phyloP scores from a whole-genome alignment of 768 basidiomycete genomes.

The Hortiboletus flavorubellus region DNA sequence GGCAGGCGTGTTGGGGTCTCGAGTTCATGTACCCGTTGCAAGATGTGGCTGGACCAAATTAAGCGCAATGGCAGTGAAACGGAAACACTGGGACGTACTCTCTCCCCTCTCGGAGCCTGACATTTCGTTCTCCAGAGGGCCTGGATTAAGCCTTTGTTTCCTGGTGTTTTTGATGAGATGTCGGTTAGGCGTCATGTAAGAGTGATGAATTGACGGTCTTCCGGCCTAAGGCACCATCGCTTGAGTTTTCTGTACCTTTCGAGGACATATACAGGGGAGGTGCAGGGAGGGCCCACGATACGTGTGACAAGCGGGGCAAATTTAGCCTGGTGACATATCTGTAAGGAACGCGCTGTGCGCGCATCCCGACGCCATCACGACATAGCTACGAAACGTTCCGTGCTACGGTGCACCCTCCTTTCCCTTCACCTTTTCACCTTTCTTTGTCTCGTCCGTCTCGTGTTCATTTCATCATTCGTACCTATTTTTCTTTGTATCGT shows the following conservation, averaged over 20 bases:
- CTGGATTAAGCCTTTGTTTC: constrained; percentile 55
- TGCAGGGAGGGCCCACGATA: too few relatives aligned
- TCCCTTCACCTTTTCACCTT: too few relatives aligned
- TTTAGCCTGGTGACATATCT: too few relatives aligned
- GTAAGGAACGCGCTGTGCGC: too few relatives aligned
- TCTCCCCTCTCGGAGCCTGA: constrained; percentile 58
- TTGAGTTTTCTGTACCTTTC: constrained; percentile 70
- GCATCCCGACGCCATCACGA: too few relatives aligned
- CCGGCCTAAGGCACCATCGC: constrained; percentile 61
- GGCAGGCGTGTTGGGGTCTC: constrained; percentile 36
- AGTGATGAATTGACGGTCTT: constrained; percentile 38
- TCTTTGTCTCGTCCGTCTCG: too few relatives aligned
- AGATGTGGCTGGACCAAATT: constrained; percentile 40
- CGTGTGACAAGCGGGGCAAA: too few relatives aligned
- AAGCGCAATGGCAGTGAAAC: not conserved
- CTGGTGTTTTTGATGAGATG: constrained; percentile 49
- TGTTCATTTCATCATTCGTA: too few relatives aligned
- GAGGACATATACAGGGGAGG: constrained; percentile 26
- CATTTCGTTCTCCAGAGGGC: constrained; percentile 60
- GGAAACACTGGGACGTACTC: constrained; percentile 41
- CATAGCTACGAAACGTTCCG: too few relatives aligned
- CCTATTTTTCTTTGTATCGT: too few relatives aligned
- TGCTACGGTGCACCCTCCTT: too few relatives aligned
- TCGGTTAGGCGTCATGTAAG: not conserved
- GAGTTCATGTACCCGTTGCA: constrained; percentile 61